These are phyloP conservation scores for Brassica carinata DNA, from an alignment of 345 rosid genomes.

Conservation along the genomic window DNA sequence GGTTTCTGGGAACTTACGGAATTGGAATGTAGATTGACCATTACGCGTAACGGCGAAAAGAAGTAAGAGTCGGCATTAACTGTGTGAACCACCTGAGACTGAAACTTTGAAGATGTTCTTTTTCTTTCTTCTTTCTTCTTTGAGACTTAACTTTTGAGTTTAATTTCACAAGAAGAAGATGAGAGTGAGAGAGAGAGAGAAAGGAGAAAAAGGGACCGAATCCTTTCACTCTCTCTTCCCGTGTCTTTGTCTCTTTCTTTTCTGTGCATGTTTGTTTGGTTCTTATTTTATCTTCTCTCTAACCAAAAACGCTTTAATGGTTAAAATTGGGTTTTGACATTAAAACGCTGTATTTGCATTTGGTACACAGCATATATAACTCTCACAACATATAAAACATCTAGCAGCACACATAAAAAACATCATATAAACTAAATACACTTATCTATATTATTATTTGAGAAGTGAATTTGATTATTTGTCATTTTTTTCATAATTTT, in stretches of 20 bases:
- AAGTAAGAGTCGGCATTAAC: slow-evolving; percentile 18
- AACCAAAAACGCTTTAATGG: background rate
- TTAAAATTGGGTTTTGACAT: background rate
- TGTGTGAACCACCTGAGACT: slow-evolving; percentile 37
- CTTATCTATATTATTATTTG: background rate
- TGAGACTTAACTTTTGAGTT: background rate
- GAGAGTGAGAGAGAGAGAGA: slow-evolving; percentile 13
- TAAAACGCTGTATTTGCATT: background rate
- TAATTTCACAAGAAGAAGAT: slow-evolving; percentile 5
- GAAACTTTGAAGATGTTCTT: background rate
- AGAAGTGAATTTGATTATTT: too few species aligned
- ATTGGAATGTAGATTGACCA: slow-evolving; percentile 20
- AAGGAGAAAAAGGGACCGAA: background rate
- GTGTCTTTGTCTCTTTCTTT: slow-evolving; percentile 17
- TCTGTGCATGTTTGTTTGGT: slow-evolving; percentile 21
- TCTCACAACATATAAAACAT: background rate
- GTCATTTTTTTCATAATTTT: too few species aligned
- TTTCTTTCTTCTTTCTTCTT: background rate
- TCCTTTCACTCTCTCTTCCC: background rate
- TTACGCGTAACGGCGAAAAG: background rate
- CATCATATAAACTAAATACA: background rate
- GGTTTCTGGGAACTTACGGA: slow-evolving; percentile 28
- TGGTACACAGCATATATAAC: background rate
- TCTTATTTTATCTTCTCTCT: slow-evolving; percentile 7
- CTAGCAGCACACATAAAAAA: background rate